Evolutionary conservation across 1,139 yeast species (phyloP).

Genomic region (Suhomyces taliae): DNA sequence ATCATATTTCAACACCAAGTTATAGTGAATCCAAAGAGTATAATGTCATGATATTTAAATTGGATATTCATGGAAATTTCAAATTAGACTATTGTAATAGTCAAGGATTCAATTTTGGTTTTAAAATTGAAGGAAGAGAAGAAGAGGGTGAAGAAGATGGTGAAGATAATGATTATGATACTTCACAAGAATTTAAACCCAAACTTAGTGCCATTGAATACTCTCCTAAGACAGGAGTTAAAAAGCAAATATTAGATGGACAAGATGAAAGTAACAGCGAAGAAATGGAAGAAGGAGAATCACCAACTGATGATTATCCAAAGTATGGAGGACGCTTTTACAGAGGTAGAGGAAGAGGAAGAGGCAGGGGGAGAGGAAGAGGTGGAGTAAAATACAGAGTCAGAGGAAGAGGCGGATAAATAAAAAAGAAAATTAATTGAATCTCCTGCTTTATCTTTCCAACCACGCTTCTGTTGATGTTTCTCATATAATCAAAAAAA

Average conservation of each 20-base stretch:
- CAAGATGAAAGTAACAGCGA: conserved; percentile 1
- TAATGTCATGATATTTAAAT: conserved; percentile 31
- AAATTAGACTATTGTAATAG: conserved; percentile 31
- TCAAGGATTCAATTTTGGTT: conserved; percentile 37
- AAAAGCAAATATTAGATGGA: conserved; percentile 10
- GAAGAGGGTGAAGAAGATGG: conserved; percentile 5
- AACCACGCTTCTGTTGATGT: no score
- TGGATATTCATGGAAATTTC: conserved; percentile 26
- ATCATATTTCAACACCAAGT: conserved; percentile 24
- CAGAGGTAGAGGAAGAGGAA: conserved; percentile 22
- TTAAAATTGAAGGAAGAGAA: conserved; percentile 19
- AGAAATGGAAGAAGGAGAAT: conserved; percentile 12
- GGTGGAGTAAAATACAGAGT: conserved; percentile 12
- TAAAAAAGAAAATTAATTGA: not conserved
- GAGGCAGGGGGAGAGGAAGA: conserved; percentile 14
- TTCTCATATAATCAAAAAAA: no score
- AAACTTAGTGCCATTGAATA: conserved; percentile 15
- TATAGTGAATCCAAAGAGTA: conserved; percentile 9
- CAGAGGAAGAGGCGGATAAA: conserved; percentile 4
- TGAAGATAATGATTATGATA: conserved; percentile 9
- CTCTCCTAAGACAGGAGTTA: conserved; percentile 15
- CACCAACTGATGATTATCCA: conserved; percentile 11
- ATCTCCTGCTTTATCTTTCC: no score
- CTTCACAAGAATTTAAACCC: conserved; percentile 8
- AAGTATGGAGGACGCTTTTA: conserved; percentile 9